These are phyloP conservation scores for Mycena albidolilacea DNA, from an alignment of 768 basidiomycete genomes.

Conservation along the genomic window DNA sequence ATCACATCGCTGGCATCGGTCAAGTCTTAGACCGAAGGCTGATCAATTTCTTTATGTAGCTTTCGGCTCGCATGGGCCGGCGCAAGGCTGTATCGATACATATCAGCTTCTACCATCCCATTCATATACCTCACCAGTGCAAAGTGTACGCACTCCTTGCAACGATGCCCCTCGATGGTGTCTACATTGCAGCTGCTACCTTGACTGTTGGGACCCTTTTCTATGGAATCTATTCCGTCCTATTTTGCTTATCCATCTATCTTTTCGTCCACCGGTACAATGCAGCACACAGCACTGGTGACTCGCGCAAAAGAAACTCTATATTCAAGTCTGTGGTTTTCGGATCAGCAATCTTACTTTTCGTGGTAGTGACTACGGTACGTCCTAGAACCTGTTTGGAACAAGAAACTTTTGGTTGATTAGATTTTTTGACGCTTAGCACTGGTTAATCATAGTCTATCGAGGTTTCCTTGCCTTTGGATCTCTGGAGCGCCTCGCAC, in stretches of 20 bases:
- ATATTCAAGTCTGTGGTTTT: slow-evolving; percentile 19
- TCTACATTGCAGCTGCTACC: slow-evolving; percentile 17
- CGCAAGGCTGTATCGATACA: slow-evolving; percentile 20
- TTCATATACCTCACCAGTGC: slow-evolving; percentile 20
- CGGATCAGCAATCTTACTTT: slow-evolving; percentile 22
- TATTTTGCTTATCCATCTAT: slow-evolving; percentile 18
- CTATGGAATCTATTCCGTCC: slow-evolving; percentile 23
- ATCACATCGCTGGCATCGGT: slow-evolving; percentile 16
- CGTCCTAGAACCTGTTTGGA: slow-evolving; percentile 13
- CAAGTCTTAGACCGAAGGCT: slow-evolving; percentile 26
- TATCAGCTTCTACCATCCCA: slow-evolving; percentile 18
- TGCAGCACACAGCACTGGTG: slow-evolving; percentile 14
- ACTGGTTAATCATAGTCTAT: slow-evolving; percentile 20
- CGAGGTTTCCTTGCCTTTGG: slow-evolving; percentile 17
- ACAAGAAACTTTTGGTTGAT: slow-evolving; percentile 13
- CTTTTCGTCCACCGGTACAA: slow-evolving; percentile 16
- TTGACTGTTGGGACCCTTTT: slow-evolving; percentile 20
- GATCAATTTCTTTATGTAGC: slow-evolving; percentile 18
- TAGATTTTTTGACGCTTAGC: slow-evolving; percentile 15
- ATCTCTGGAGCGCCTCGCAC: slow-evolving; percentile 17
- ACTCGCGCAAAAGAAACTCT: slow-evolving; percentile 16
- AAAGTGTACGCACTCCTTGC: slow-evolving; percentile 14
- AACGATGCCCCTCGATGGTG: slow-evolving; percentile 16
- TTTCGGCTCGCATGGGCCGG: slow-evolving; percentile 1
- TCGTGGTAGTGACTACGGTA: slow-evolving; percentile 18